Conservation (phyloP, 306 rosid genomes). For the Vicia villosa region DNA sequence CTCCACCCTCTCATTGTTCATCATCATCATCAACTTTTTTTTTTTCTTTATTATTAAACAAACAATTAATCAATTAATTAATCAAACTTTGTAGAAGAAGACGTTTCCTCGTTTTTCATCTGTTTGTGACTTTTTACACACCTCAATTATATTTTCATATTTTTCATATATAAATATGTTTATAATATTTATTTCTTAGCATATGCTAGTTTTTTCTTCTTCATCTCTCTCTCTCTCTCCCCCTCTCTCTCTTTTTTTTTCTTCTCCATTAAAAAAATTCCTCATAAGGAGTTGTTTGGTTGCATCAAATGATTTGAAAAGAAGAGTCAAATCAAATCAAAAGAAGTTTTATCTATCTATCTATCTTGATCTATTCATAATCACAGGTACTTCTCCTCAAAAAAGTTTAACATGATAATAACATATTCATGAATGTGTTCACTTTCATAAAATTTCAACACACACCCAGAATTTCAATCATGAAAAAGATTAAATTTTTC, state of each 20-base stretch:
- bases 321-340: constrained; percentile 68
- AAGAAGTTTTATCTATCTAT: constrained; percentile 31
- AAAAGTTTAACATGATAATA: constrained; percentile 20
- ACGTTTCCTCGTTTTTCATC: constrained; percentile 87
- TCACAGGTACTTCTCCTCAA: constrained; percentile 69
- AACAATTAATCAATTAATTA: constrained; percentile 28
- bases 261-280: constrained; percentile 13
- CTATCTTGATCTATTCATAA: constrained; percentile 48
- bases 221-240: neutral
- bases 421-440: constrained; percentile 1
- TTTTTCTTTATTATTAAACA: neutral
- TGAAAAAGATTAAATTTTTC: neutral
- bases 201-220: constrained; percentile 30
- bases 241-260: neutral
- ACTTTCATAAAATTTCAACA: constrained; percentile 13
- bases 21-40: constrained; percentile 36
- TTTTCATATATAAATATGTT: neutral
- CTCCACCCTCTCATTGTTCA: constrained; percentile 47
- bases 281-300: constrained; percentile 50
- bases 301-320: constrained; percentile 64
- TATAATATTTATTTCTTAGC: constrained; percentile 30
- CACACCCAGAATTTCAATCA: constrained; percentile 38
- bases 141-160: constrained; percentile 34
- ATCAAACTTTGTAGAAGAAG: constrained; percentile 59
- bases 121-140: constrained; percentile 63